Conservation (phyloP, 306 rosid species). For the Coriaria nepalensis region DNA sequence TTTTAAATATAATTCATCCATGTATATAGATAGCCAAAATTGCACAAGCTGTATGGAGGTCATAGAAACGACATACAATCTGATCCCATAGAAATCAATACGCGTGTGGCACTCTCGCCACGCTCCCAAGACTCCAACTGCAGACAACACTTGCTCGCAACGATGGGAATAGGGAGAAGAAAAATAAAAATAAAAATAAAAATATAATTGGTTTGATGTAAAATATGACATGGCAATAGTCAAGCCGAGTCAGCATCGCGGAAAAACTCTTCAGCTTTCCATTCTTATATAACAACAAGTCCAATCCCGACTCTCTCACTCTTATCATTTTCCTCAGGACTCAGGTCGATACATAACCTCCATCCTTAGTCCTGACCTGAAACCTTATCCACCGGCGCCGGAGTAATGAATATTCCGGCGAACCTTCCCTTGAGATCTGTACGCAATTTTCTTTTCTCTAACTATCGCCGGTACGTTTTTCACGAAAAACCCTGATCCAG, state of each 20-base stretch:
- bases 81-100: not conserved
- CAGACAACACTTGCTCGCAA: no score
- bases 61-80: no score
- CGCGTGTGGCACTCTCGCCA: conserved; percentile 24
- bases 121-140: not conserved
- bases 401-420: conserved; percentile 59
- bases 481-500: conserved; percentile 33
- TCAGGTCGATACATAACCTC: not conserved
- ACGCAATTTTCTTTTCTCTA: conserved; percentile 42
- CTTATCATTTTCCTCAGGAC: not conserved
- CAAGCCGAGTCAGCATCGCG: conserved; percentile 30
- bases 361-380: not conserved
- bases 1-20: no score
- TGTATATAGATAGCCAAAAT: no score
- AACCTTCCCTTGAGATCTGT: conserved; percentile 5
- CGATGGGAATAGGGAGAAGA: no score
- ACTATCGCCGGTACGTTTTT: conserved; percentile 74
- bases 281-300: conserved; percentile 27
- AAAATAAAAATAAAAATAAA: no score
- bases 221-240: conserved; percentile 18
- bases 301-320: conserved; percentile 9
- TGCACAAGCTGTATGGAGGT: no score
- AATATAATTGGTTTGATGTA: conserved; percentile 22
- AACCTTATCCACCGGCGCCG: conserved; percentile 20
- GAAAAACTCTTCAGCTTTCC: not conserved